phyloP scores from a whole-genome alignment of 768 basidiomycete genomes.

The Xerocomus potaroensis region DNA sequence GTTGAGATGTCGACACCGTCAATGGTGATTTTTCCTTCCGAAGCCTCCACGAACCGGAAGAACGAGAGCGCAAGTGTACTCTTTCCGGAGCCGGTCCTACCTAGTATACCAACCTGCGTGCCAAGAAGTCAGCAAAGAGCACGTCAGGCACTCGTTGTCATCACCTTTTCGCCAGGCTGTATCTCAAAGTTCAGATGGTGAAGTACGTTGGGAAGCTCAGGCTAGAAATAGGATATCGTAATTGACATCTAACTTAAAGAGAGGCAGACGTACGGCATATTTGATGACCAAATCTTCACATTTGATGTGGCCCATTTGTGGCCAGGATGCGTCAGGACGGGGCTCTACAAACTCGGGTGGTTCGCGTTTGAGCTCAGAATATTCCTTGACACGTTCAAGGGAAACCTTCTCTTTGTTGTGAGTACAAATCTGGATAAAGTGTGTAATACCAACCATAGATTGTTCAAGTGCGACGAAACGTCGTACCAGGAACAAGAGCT shows the following conservation, averaged over 20 bases:
- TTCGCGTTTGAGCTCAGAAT: slow-evolving; percentile 74
- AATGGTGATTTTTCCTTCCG: slow-evolving; percentile 66
- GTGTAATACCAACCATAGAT: slow-evolving; percentile 65
- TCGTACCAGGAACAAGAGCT: slow-evolving; percentile 67
- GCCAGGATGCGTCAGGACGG: slow-evolving; percentile 79
- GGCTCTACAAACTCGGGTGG: slow-evolving; percentile 83
- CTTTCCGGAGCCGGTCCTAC: slow-evolving; percentile 71
- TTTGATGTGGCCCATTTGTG: slow-evolving; percentile 59
- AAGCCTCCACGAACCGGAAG: slow-evolving; percentile 89
- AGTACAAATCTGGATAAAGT: background rate
- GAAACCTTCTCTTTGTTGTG: slow-evolving; percentile 53
- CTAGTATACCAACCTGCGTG: slow-evolving; percentile 61
- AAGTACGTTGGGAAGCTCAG: slow-evolving; percentile 82
- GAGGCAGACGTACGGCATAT: slow-evolving; percentile 55
- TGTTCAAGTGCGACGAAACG: slow-evolving; percentile 88
- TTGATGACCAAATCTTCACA: slow-evolving; percentile 74
- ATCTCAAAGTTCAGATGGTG: slow-evolving; percentile 76
- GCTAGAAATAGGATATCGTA: slow-evolving; percentile 38
- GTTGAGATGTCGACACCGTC: slow-evolving; percentile 78
- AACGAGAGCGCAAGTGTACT: slow-evolving; percentile 80
- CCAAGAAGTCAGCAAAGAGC: slow-evolving; percentile 4
- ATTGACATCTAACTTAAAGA: slow-evolving; percentile 2
- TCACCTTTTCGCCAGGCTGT: slow-evolving; percentile 69
- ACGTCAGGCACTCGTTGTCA: background rate
- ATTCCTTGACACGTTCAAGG: slow-evolving; percentile 88